Base-by-base conservation (phyloP, 495 filamentous ascomycete genomes). In the Pseudomonodictys pantanalensis region DNA sequence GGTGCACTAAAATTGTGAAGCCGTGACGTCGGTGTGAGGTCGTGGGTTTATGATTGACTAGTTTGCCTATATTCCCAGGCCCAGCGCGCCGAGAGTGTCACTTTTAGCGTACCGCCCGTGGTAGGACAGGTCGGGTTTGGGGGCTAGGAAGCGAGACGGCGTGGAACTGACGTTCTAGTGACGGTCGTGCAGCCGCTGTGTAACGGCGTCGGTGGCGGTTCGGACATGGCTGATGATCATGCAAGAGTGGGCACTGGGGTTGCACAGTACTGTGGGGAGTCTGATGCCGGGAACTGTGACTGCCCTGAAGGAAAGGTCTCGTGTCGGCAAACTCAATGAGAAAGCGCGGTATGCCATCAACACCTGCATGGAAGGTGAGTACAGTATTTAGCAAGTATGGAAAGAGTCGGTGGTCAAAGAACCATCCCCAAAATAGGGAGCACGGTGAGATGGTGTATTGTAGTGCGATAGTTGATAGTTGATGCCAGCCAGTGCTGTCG, bases 131-230 rank as follows among this genome's bases (percentile, higher is more conserved):
- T 8, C 55, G 26, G 10, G 29, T 30, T 45, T 52, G 15, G 44
- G 56, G 33, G 38, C 28, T 33, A 1, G 25, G 47, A 60, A 60
- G 55, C 55, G 55, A 58, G 23, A 41, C 44, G 45, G 53, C 32
- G 29, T 45, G 53, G 53, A 10, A 48, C 17, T 38, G 53, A 56
- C 24, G 53, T 56, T 48, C 35, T 26, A 20, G 4, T 48, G 39
- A 38, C 17, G 18, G 38, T 56, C 6, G 52, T 55, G 45, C 52
- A 44, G 17, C 35, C 12, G 15, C 24, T 47, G 22, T 23, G 17
- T n/a, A 22, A 47, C 44, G 24, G 8, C 15, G 41, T 17, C 20
- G 15, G 12, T 44, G 41, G 20, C 7, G 20, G 8, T 23, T 7
- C 41, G 41, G 41, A 6, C 41, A 45, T 8, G 12, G 20, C 41